phyloP scores from a whole-genome alignment of 2,329 filamentous ascomycete species.

The Aspergillus flavus region DNA sequence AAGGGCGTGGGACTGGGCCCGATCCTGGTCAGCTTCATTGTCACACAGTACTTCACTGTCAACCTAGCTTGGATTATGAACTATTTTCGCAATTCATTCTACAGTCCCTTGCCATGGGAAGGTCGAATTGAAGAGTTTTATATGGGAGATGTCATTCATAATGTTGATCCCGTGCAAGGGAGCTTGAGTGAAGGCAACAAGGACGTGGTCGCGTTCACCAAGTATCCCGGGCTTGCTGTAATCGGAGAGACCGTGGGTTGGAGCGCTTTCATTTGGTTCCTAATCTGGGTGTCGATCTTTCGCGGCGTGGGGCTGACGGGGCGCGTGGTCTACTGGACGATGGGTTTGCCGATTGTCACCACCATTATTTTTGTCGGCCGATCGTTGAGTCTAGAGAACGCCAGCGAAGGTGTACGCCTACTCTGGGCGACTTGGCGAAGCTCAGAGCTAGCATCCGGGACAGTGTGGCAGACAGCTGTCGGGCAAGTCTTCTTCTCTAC shows the following conservation, averaged over 20 bases:
- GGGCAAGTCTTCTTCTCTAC: slow-evolving; percentile 65
- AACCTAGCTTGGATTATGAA: slow-evolving; percentile 63
- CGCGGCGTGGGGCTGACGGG: slow-evolving; percentile 61
- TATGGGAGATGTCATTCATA: slow-evolving; percentile 52
- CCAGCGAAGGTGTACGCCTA: slow-evolving; percentile 54
- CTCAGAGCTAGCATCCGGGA: slow-evolving; percentile 53
- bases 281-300: slow-evolving; percentile 63
- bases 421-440: slow-evolving; percentile 54
- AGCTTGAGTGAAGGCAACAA: slow-evolving; percentile 42
- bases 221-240: slow-evolving; percentile 51
- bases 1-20: slow-evolving; percentile 58
- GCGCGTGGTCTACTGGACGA: slow-evolving; percentile 64
- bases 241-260: slow-evolving; percentile 62
- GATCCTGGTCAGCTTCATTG: slow-evolving; percentile 57
- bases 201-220: slow-evolving; percentile 47
- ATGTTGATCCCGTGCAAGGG: slow-evolving; percentile 47
- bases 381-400: slow-evolving; percentile 57
- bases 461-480: slow-evolving; percentile 62
- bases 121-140: slow-evolving; percentile 57
- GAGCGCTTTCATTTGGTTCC: slow-evolving; percentile 62
- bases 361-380: slow-evolving; percentile 60
- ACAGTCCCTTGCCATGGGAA: slow-evolving; percentile 58
- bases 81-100: slow-evolving; percentile 61
- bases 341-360: slow-evolving; percentile 61
- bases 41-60: slow-evolving; percentile 61